A percentile compares a stretch with the other conserved stretches of the same genome.
These are phyloP conservation scores for Cenchrus americanus DNA, from an alignment of 176 grass and related monocot species.

Conservation along the genomic window DNA sequence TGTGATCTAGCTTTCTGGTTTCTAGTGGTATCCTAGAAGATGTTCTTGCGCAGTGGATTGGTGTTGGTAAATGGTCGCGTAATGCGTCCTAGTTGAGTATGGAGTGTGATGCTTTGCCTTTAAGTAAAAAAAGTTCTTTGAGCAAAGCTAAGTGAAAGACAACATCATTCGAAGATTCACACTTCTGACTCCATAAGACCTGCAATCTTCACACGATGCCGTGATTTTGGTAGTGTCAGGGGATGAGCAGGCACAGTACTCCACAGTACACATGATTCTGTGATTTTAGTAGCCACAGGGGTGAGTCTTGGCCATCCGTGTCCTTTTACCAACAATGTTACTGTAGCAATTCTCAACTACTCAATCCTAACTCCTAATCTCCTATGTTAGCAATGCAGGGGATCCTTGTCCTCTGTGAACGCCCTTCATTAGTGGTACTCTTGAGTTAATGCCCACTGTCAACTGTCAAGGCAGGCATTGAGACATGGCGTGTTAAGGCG, in stretches of 20 bases:
- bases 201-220: too few relatives aligned
- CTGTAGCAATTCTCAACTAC: not conserved
- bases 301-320: not conserved
- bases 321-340: not conserved
- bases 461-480: not conserved
- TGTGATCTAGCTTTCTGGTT: conserved; percentile 1
- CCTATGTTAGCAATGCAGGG: not conserved
- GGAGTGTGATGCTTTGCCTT: not conserved
- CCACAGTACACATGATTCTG: too few relatives aligned
- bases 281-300: too few relatives aligned
- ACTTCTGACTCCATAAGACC: not conserved
- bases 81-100: not conserved
- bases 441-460: not conserved
- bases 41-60: not conserved
- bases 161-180: not conserved
- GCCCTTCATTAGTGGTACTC: not conserved
- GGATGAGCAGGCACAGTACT: not conserved
- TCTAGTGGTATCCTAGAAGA: not conserved
- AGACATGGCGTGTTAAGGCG: not conserved
- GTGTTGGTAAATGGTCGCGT: conserved; percentile 8
- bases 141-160: not conserved
- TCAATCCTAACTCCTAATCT: too few relatives aligned
- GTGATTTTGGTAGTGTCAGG: not conserved
- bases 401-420: not conserved
- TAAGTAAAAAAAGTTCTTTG: not conserved